Base-by-base conservation (phyloP, 2,329 filamentous ascomycete species). In the Colletotrichum tanaceti region DNA sequence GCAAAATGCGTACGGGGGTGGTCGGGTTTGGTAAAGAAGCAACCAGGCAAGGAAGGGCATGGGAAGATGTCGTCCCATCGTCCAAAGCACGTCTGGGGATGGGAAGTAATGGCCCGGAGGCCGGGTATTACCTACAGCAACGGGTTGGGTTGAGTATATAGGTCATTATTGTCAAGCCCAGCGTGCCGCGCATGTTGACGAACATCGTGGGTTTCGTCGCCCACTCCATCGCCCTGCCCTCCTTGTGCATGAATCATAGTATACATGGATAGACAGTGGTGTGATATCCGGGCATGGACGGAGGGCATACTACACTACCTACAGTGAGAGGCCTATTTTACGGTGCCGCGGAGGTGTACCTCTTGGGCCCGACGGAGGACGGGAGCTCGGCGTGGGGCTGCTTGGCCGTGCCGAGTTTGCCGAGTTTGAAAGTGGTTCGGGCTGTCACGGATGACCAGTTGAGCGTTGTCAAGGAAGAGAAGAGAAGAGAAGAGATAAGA, bases 11-110 rank as follows among this genome's bases (percentile, higher is more conserved):
- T 44, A n/a, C 24, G 38, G 16, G 38, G 54, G n/a, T 44, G 38
- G 22, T 58, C 24, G 54, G 18, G n/a, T 13, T 28, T 18, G 16
- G 54, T n/a, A 39, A 28, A 32, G 54, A 44, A n/a, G 24, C 11
- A 41, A 32, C 18, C 35, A n/a, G 32, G 32, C 7, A n/a, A n/a
- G n/a, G n/a, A 38, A 20, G n/a, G 9, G 9, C 4, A 13, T 32
- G 18, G 32, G 32, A 39, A 5, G 41, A 46, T 18, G 55, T 18
- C 22, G 55, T 24, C 57, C 47, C 20, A 14, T 50, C 61, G 54
- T 60, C 54, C 49, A 65, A 65, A 43, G 60, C 60, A 65, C 54
- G 41, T 55, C 41, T 32, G 49, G 61, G 61, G 61, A 18, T 43
- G 61, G 54, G 49, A 54, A 68, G 35, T 61, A 55, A 5, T 59